These are phyloP conservation scores for Penicillium taxi DNA, from an alignment of 495 filamentous ascomycete species.

Conservation along the genomic window DNA sequence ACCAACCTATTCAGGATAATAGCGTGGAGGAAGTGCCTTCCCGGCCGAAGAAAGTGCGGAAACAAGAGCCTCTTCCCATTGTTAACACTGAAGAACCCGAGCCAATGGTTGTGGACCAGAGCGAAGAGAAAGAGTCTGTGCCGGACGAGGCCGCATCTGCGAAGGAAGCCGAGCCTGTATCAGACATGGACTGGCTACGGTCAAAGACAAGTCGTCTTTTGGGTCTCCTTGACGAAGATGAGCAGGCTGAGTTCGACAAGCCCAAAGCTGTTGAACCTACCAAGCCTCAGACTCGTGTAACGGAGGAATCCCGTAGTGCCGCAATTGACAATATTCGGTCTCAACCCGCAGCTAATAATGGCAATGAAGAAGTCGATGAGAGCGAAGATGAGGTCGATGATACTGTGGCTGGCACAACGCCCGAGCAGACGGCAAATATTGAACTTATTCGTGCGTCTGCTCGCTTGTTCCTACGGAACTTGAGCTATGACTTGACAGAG, in stretches of 20 bases:
- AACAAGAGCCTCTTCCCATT: constrained; percentile 12
- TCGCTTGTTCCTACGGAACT: constrained; percentile 80
- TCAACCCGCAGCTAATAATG: constrained; percentile 17
- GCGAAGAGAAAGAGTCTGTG: constrained; percentile 10
- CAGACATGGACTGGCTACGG: constrained; percentile 86
- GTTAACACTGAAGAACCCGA: constrained; percentile 10
- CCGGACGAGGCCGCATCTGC: constrained; percentile 14
- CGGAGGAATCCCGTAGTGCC: constrained; percentile 20
- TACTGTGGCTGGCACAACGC: constrained; percentile 12
- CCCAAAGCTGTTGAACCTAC: constrained; percentile 13
- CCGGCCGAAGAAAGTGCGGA: constrained; percentile 36
- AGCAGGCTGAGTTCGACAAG: constrained; percentile 30
- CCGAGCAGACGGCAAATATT: constrained; percentile 30
- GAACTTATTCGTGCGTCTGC: constrained; percentile 42
- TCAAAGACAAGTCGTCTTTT: constrained; percentile 86
- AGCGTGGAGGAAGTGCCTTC: constrained; percentile 34
- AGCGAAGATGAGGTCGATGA: constrained; percentile 4
- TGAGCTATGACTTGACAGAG: constrained; percentile 72
- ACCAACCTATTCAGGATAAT: constrained; percentile 19
- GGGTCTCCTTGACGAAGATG: constrained; percentile 68
- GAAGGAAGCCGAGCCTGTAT: constrained; percentile 22
- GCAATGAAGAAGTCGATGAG: constrained; percentile 15
- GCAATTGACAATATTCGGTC: constrained; percentile 15
- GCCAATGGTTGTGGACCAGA: constrained; percentile 22
- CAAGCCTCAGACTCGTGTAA: constrained; percentile 5